Evolutionary conservation across 2,329 filamentous ascomycete species (phyloP).

Genomic region (Neopestalotiopsis rosae): DNA sequence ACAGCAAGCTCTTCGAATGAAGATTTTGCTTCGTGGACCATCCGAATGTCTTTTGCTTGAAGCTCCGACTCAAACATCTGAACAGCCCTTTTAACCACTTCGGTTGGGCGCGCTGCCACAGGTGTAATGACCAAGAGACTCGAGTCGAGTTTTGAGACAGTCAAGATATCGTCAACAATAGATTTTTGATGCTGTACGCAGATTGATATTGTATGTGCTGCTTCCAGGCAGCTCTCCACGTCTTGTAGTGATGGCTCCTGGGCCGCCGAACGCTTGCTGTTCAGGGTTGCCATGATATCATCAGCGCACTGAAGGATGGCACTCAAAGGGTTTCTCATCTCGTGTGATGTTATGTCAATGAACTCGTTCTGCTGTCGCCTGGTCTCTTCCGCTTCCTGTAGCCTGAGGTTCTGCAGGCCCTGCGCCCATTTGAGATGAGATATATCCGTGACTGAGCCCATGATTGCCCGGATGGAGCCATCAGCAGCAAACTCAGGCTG

Average conservation of each 20-base stretch:
- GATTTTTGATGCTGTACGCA: slow-evolving; percentile 63
- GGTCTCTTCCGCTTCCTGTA: slow-evolving; percentile 43
- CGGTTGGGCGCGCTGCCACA: slow-evolving; percentile 55
- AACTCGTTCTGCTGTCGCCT: slow-evolving; percentile 60
- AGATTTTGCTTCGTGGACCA: slow-evolving; percentile 53
- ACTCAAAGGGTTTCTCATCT: slow-evolving; percentile 59
- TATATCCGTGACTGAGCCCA: slow-evolving; percentile 49
- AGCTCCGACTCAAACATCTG: slow-evolving; percentile 66
- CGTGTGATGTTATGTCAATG: slow-evolving; percentile 57
- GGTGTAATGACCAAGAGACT: slow-evolving; percentile 61
- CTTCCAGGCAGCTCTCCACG: slow-evolving; percentile 55
- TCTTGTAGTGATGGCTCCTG: slow-evolving; percentile 33
- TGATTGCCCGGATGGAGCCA: slow-evolving; percentile 41
- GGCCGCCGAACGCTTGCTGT: slow-evolving; percentile 29
- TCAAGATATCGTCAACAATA: slow-evolving; percentile 54
- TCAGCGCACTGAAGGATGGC: slow-evolving; percentile 64
- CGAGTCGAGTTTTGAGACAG: slow-evolving; percentile 58
- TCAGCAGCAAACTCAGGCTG: slow-evolving; percentile 39
- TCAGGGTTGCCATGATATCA: slow-evolving; percentile 47
- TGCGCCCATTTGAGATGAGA: slow-evolving; percentile 50
- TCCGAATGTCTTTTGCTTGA: slow-evolving; percentile 58
- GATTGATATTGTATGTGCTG: slow-evolving; percentile 60
- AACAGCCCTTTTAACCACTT: slow-evolving; percentile 56
- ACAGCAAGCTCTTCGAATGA: slow-evolving; percentile 53
- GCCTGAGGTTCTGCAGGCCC: slow-evolving; percentile 40